Percentiles rank a stretch among this genome's conserved stretches.
Evolutionary conservation across 2,329 filamentous ascomycete species (phyloP).

Genomic region (Aspergillus luchuensis): DNA sequence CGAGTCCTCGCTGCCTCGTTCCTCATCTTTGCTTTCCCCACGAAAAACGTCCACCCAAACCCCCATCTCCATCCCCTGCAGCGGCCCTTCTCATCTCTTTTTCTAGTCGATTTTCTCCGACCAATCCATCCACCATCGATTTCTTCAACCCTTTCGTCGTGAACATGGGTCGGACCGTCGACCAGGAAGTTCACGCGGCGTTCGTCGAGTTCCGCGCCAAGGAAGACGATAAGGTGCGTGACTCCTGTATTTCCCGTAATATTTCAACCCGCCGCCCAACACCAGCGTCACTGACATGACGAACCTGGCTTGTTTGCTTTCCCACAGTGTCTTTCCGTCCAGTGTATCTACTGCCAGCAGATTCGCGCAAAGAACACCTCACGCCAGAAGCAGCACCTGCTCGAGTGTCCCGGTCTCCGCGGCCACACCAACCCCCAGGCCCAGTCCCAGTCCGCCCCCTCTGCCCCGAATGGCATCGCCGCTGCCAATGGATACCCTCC

Average conservation of each 20-base stretch:
- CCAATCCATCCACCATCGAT: conserved; percentile 25
- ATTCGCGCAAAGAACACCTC: conserved; percentile 57
- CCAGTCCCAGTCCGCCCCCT: conserved; percentile 40
- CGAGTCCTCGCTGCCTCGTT: conserved; percentile 17
- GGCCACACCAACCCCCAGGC: conserved; percentile 49
- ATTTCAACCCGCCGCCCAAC: conserved; percentile 29
- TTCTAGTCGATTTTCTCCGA: conserved; percentile 11
- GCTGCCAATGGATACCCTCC: conserved; percentile 47
- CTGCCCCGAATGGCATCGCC: conserved; percentile 44
- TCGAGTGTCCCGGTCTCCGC: conserved; percentile 52
- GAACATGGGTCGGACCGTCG: conserved; percentile 54
- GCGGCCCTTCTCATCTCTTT: conserved; percentile 18
- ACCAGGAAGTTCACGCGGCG: conserved; percentile 55
- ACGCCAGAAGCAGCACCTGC: conserved; percentile 54
- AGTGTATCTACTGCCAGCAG: conserved; percentile 57
- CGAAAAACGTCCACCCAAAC: conserved; percentile 8
- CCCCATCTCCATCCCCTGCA: conserved; percentile 15
- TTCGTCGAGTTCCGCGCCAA: conserved; percentile 58
- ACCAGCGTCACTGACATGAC: conserved; percentile 38
- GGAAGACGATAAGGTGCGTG: conserved; percentile 54
- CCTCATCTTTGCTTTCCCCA: conserved; percentile 17
- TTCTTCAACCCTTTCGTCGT: conserved; percentile 28
- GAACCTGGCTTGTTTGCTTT: conserved; percentile 20
- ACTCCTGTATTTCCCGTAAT: conserved; percentile 45
- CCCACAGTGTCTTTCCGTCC: conserved; percentile 53